These are phyloP conservation scores for Hawksworthiomyces lignivorus DNA, from an alignment of 2,329 filamentous ascomycete species.

Conservation along the genomic window DNA sequence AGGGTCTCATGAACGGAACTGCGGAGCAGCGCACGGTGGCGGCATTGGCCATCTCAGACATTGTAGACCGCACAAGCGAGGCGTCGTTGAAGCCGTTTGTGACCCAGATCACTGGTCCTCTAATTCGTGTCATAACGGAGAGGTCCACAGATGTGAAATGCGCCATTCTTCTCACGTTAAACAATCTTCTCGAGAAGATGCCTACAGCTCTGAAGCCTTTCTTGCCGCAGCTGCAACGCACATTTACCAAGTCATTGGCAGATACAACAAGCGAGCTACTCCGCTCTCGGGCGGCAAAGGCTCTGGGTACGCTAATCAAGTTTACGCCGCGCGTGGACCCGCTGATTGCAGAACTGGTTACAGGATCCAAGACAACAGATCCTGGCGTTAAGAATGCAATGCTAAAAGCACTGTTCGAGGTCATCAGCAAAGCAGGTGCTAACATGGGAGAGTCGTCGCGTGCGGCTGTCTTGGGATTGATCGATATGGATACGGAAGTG, in stretches of 20 bases:
- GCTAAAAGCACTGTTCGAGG: constrained; percentile 93
- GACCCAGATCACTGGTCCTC: constrained; percentile 91
- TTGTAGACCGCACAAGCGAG: constrained; percentile 85
- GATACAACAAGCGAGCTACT: constrained; percentile 87
- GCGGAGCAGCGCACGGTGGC: constrained; percentile 86
- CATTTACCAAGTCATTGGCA: constrained; percentile 91
- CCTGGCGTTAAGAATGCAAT: constrained; percentile 86
- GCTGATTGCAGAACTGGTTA: constrained; percentile 82
- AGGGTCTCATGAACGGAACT: constrained; percentile 94
- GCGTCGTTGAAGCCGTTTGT: constrained; percentile 89
- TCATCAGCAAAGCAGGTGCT: constrained; percentile 85
- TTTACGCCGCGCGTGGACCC: constrained; percentile 93
- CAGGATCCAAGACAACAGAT: constrained; percentile 88
- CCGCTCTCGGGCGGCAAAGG: constrained; percentile 82
- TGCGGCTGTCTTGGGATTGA: constrained; percentile 75
- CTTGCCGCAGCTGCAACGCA: constrained; percentile 90
- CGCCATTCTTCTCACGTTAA: constrained; percentile 87
- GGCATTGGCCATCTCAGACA: constrained; percentile 88
- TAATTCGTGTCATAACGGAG: constrained; percentile 96
- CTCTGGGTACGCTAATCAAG: constrained; percentile 89
- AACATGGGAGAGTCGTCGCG: constrained; percentile 94
- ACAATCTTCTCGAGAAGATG: constrained; percentile 94
- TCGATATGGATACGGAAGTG: constrained; percentile 76
- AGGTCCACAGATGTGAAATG: constrained; percentile 93
- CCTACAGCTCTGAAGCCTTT: constrained; percentile 93